Conservation (phyloP, 2,329 filamentous ascomycete genomes). For the Fusarium sororula region DNA sequence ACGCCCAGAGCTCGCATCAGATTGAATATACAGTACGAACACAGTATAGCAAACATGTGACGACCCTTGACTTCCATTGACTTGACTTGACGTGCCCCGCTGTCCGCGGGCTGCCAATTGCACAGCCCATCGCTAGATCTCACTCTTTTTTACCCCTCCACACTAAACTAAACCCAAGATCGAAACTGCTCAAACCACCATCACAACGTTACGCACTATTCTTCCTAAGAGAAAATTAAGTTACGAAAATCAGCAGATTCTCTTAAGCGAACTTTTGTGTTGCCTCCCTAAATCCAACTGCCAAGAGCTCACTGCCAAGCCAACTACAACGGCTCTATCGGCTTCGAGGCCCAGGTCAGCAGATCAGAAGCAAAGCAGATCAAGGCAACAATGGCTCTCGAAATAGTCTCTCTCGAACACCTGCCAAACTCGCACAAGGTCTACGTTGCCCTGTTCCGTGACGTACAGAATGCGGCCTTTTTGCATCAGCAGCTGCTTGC, state of each 20-base stretch:
- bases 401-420: slow-evolving; percentile 79
- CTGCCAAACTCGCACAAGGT: slow-evolving; percentile 73
- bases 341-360: not conserved
- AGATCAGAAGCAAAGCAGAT: not conserved
- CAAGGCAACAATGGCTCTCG: slow-evolving; percentile 59
- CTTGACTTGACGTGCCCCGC: slow-evolving; percentile 16
- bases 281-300: not conserved
- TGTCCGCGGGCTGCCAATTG: not conserved
- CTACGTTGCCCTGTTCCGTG: slow-evolving; percentile 77
- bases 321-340: slow-evolving; percentile 9
- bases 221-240: not conserved
- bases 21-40: slow-evolving; percentile 8
- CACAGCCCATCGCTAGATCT: slow-evolving; percentile 16
- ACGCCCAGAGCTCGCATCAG: not conserved
- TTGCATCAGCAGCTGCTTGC: slow-evolving; percentile 85
- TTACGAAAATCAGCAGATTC: slow-evolving; percentile 5
- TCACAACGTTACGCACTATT: slow-evolving; percentile 14
- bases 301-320: not conserved
- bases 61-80: not conserved
- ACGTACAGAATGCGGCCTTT: slow-evolving; percentile 80
- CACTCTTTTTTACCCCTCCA: slow-evolving; percentile 36
- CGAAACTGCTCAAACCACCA: slow-evolving; percentile 15
- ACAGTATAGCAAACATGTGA: slow-evolving; percentile 34
- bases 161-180: slow-evolving; percentile 29
- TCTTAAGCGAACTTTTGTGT: slow-evolving; percentile 6